A percentile compares a stretch with the other conserved stretches of the same genome.
phyloP scores from a whole-genome alignment of 73 alveolate genomes.

The Paramecium octaurelia region DNA sequence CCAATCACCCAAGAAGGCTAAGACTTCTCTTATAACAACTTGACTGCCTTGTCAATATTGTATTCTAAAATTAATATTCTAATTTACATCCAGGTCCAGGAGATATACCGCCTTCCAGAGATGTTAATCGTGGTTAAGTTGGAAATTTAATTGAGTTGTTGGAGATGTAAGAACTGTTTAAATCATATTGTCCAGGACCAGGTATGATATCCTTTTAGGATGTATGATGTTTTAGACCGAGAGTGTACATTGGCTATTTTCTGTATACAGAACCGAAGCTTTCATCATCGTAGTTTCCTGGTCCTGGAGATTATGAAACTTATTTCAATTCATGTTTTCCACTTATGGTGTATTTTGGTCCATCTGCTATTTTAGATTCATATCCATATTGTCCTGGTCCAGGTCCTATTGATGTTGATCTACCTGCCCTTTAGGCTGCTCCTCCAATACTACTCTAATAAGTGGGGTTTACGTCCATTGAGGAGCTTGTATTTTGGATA shows the following conservation, averaged over 20 bases:
- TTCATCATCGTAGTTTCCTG: constrained; percentile 42
- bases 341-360: background rate
- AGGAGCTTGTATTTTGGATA: background rate
- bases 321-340: constrained; percentile 4
- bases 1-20: constrained; percentile 16
- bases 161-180: background rate
- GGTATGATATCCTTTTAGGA: background rate
- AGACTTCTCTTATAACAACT: background rate
- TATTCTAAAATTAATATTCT: background rate
- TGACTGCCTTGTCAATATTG: background rate
- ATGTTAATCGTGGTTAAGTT: constrained; percentile 12
- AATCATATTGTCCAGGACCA: constrained; percentile 44
- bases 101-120: background rate
- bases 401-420: constrained; percentile 20
- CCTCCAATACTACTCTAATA: constrained; percentile 12
- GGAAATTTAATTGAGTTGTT: constrained; percentile 7
- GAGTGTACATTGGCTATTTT: background rate
- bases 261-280: background rate
- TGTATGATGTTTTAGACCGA: constrained; percentile 36
- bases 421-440: background rate
- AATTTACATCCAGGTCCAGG: constrained; percentile 48
- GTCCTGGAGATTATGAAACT: constrained; percentile 42
- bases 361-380: background rate
- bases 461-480: constrained; percentile 16
- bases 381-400: constrained; percentile 11